Conservation (phyloP, 2,329 filamentous ascomycete species). For the Aspergillus glaucus region DNA sequence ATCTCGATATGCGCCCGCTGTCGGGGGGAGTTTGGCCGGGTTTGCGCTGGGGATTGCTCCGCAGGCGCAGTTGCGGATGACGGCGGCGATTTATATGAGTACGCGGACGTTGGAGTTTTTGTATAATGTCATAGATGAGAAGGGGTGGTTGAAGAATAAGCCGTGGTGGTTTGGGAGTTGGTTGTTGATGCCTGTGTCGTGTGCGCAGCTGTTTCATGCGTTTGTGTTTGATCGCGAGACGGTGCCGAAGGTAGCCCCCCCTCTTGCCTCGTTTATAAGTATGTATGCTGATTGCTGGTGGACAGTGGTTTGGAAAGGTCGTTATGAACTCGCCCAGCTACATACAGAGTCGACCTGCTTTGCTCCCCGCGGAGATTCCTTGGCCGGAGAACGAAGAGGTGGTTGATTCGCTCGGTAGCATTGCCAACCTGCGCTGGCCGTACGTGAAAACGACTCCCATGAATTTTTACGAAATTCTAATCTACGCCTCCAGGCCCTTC, state of each 20-base stretch:
- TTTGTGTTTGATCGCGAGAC: constrained; percentile 72
- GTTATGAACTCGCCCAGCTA: constrained; percentile 70
- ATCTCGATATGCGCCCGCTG: constrained; percentile 74
- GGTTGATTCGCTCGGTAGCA: constrained; percentile 72
- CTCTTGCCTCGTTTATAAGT: constrained; percentile 9
- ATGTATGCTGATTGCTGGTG: constrained; percentile 1
- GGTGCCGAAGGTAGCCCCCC: constrained; percentile 52
- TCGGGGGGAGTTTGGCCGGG: constrained; percentile 85
- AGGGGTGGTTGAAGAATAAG: constrained; percentile 59
- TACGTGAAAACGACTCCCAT: constrained; percentile 40
- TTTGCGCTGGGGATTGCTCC: constrained; percentile 73
- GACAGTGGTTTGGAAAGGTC: constrained; percentile 57
- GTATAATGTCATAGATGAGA: constrained; percentile 76
- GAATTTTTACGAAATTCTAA: not conserved
- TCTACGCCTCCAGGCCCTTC: constrained; percentile 52
- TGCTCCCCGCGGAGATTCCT: constrained; percentile 57
- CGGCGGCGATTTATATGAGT: constrained; percentile 72
- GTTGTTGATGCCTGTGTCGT: constrained; percentile 70
- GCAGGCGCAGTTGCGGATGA: constrained; percentile 64
- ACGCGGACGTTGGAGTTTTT: constrained; percentile 78
- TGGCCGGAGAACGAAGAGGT: constrained; percentile 76
- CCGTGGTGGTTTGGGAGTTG: constrained; percentile 84
- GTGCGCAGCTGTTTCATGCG: constrained; percentile 70
- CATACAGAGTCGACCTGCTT: constrained; percentile 63
- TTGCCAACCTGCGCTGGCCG: constrained; percentile 80